A percentile compares a stretch with the other conserved stretches of the same genome.
phyloP scores from a whole-genome alignment of 805 yeast species.

The Lachancea cidri region DNA sequence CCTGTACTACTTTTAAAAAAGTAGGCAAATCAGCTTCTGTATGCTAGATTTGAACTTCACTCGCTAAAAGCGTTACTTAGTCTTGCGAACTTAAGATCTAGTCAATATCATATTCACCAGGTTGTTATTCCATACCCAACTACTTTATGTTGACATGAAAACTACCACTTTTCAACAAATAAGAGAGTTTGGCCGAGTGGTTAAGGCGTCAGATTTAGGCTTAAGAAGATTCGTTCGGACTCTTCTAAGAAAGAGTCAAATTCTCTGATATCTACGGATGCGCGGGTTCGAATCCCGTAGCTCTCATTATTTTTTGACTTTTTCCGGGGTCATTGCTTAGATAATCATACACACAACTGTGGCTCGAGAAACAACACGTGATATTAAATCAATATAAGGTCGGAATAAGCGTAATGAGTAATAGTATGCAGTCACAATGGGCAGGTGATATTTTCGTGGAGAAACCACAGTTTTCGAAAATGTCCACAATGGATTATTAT shows the following conservation, averaged over 20 bases:
- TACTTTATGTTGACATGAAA: not conserved
- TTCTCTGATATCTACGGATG: conserved; percentile 31
- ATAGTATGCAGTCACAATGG: not conserved
- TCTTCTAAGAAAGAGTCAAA: conserved; percentile 10
- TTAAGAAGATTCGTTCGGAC: conserved; percentile 1
- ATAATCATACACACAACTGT: conserved; percentile 3
- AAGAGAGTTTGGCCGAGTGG: conserved; percentile 32
- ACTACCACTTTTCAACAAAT: not conserved
- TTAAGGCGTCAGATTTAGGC: conserved; percentile 33
- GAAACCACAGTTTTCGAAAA: conserved; percentile 8
- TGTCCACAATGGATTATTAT: not conserved
- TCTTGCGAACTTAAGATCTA: too few relatives aligned
- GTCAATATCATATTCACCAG: not conserved
- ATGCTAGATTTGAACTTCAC: too few relatives aligned
- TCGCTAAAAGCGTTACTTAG: too few relatives aligned
- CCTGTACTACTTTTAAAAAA: conserved; percentile 83
- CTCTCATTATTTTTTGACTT: conserved; percentile 22
- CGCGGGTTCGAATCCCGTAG: conserved; percentile 33
- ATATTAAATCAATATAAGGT: not conserved
- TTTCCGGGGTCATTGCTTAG: not conserved
- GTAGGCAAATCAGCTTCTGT: too few relatives aligned
- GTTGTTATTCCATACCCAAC: not conserved
- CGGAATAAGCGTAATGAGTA: not conserved
- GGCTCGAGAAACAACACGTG: not conserved
- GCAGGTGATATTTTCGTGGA: not conserved